Conservation (phyloP, 2,329 filamentous ascomycete species). For the Aspergillus fumigatiaffinis region DNA sequence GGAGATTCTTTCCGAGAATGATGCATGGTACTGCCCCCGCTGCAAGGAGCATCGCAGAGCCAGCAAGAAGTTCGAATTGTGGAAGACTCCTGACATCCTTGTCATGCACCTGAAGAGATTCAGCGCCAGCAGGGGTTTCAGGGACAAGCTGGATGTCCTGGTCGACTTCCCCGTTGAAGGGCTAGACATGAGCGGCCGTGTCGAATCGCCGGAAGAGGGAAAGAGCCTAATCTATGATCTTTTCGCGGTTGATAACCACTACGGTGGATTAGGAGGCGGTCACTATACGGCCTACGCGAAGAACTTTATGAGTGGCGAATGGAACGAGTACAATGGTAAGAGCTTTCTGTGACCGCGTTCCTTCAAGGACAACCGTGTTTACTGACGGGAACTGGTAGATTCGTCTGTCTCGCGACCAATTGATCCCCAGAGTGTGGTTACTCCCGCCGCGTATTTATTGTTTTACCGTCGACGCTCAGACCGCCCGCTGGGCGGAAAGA, state of each 20-base stretch:
- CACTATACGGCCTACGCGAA: slow-evolving; percentile 95
- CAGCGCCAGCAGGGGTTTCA: slow-evolving; percentile 73
- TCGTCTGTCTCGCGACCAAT: slow-evolving; percentile 63
- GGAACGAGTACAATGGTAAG: slow-evolving; percentile 95
- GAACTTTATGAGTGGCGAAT: slow-evolving; percentile 82
- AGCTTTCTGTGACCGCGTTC: slow-evolving; percentile 7
- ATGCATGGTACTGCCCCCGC: slow-evolving; percentile 94
- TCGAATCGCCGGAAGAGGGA: slow-evolving; percentile 73
- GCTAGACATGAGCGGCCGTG: slow-evolving; percentile 74
- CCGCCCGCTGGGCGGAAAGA: slow-evolving; percentile 71
- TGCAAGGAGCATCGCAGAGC: slow-evolving; percentile 93
- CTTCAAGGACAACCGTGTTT: neutral
- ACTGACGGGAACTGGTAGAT: slow-evolving; percentile 57
- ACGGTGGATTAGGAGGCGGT: slow-evolving; percentile 85
- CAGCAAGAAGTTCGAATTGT: slow-evolving; percentile 94
- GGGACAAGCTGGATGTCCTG: slow-evolving; percentile 86
- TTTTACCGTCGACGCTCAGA: slow-evolving; percentile 89
- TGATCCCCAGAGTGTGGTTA: slow-evolving; percentile 62
- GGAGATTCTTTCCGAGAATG: slow-evolving; percentile 88
- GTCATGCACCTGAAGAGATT: slow-evolving; percentile 96
- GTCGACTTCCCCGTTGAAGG: slow-evolving; percentile 90
- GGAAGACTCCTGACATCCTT: slow-evolving; percentile 93
- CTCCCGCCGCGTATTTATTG: slow-evolving; percentile 78
- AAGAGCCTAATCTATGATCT: slow-evolving; percentile 87
- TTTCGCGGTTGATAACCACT: slow-evolving; percentile 94